Percentiles rank a stretch among this genome's conserved stretches.
Conservation (phyloP, 257 asterid species). For the Verbena officinalis region DNA sequence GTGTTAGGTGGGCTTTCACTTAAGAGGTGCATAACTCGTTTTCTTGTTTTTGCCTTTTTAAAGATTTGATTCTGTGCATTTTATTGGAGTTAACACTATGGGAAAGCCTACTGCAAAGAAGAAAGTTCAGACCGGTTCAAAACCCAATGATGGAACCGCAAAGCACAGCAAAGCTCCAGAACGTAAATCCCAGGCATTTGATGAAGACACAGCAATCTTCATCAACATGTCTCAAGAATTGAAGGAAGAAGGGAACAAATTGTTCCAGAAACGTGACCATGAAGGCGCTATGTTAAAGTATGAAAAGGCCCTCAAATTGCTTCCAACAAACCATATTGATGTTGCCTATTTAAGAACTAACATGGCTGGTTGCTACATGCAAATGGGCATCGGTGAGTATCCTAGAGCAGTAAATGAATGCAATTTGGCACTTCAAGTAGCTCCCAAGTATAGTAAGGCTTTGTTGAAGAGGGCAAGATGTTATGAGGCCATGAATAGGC, state of each 20-base stretch:
- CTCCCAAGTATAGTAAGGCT: constrained; percentile 89
- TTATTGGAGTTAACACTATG: constrained; percentile 42
- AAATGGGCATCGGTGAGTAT: constrained; percentile 85
- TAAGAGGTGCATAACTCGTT: constrained; percentile 14
- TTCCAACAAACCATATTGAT: constrained; percentile 77
- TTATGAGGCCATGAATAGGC: constrained; percentile 71
- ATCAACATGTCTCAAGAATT: constrained; percentile 86
- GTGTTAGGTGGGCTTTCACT: constrained; percentile 9
- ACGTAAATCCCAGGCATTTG: constrained; percentile 65
- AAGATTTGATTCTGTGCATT: constrained; percentile 20
- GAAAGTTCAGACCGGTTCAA: constrained; percentile 51
- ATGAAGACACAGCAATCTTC: constrained; percentile 91
- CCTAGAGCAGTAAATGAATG: constrained; percentile 88
- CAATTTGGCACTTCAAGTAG: constrained; percentile 85
- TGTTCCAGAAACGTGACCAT: constrained; percentile 75
- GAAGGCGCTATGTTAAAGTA: constrained; percentile 95
- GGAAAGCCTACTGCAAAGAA: constrained; percentile 86
- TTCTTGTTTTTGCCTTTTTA: constrained; percentile 17
- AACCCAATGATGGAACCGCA: constrained; percentile 43
- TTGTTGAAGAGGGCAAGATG: constrained; percentile 83
- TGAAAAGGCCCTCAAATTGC: constrained; percentile 83
- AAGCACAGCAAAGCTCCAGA: constrained; percentile 49
- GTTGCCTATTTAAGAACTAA: constrained; percentile 75
- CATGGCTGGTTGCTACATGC: constrained; percentile 95
- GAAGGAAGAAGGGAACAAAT: constrained; percentile 84